phyloP scores from a whole-genome alignment of 352 stramenopile genomes.

The Phytophthora hybrid region DNA sequence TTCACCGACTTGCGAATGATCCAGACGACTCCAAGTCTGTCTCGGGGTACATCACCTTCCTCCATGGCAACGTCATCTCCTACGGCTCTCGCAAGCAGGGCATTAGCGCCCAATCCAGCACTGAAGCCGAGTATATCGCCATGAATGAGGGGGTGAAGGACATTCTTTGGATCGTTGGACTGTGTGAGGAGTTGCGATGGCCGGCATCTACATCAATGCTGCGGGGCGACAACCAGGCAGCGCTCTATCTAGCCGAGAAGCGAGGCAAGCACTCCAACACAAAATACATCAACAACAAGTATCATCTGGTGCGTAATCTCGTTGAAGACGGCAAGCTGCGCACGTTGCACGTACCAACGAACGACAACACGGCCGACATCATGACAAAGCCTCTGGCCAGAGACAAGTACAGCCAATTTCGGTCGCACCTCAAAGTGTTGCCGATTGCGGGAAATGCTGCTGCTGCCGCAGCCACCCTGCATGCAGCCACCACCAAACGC shows the following conservation, averaged over 20 bases:
- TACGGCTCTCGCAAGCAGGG: no score
- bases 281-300: conserved; percentile 42
- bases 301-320: conserved; percentile 27
- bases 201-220: conserved; percentile 1
- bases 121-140: no score
- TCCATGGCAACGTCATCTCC: conserved; percentile 36
- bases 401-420: background rate
- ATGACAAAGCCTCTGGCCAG: background rate
- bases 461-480: background rate
- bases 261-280: conserved; percentile 8
- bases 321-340: no score
- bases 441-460: background rate
- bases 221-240: conserved; percentile 9
- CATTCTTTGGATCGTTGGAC: conserved; percentile 27
- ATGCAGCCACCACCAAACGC: background rate
- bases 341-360: conserved; percentile 3
- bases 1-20: no score
- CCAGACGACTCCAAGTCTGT: no score
- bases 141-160: no score
- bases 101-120: no score
- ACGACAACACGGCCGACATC: conserved; percentile 17
- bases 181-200: conserved; percentile 10
- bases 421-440: background rate
- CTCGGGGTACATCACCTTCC: conserved; percentile 31
- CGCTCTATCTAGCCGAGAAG: conserved; percentile 6